These are phyloP conservation scores for Penicillium soppii DNA, from an alignment of 495 filamentous ascomycete genomes.

Conservation along the genomic window DNA sequence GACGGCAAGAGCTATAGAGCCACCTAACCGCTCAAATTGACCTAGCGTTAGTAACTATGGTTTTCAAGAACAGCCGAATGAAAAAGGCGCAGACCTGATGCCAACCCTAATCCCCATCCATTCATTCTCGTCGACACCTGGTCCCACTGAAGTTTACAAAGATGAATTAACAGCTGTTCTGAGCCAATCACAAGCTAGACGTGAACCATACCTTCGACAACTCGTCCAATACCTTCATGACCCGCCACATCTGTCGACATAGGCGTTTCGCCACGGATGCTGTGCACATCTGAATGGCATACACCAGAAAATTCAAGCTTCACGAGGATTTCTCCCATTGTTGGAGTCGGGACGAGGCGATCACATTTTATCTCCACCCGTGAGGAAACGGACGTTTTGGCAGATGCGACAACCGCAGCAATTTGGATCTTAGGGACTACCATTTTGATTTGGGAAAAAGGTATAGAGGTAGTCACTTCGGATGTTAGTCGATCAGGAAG, in stretches of 20 bases:
- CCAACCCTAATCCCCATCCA: constrained; percentile 41
- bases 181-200: neutral
- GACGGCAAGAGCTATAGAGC: constrained; percentile 44
- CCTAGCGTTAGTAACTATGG: neutral
- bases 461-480: no score
- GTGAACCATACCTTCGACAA: constrained; percentile 29
- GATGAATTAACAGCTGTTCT: no score
- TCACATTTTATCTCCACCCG: constrained; percentile 29
- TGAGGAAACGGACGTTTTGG: constrained; percentile 21
- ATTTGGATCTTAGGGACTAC: constrained; percentile 32
- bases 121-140: constrained; percentile 22
- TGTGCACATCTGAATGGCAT: constrained; percentile 46
- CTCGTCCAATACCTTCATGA: constrained; percentile 44
- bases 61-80: neutral
- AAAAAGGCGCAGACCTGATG: constrained; percentile 29
- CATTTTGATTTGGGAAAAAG: constrained; percentile 19
- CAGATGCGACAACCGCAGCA: constrained; percentile 34
- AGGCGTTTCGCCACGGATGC: constrained; percentile 44
- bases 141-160: constrained; percentile 24
- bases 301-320: constrained; percentile 45
- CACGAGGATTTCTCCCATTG: constrained; percentile 35
- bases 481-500: neutral
- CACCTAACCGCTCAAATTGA: constrained; percentile 23
- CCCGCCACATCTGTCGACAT: constrained; percentile 48
- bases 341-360: constrained; percentile 34